Percentiles rank a stretch among this genome's conserved stretches.
Conservation (phyloP, 225 moss, liverwort and hornwort species). For the Marchantia paleacea region DNA sequence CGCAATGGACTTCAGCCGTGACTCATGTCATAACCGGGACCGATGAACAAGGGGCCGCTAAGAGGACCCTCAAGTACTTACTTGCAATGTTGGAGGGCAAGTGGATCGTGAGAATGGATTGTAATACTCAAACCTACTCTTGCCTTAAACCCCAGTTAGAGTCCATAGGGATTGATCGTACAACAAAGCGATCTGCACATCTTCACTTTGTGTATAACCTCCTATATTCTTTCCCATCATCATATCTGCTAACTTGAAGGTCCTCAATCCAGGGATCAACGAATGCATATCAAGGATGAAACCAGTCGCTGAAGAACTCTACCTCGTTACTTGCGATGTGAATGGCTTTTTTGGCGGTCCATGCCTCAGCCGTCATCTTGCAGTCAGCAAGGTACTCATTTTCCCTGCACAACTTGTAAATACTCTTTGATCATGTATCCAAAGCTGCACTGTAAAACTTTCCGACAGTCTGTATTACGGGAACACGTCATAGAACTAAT, state of each 20-base stretch:
- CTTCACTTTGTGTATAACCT: too few species aligned
- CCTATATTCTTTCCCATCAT: too few species aligned
- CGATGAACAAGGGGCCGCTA: constrained; percentile 44
- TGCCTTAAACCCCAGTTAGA: background rate
- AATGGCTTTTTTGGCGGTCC: constrained; percentile 46
- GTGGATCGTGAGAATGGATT: constrained; percentile 42
- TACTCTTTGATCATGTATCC: too few species aligned
- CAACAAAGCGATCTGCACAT: too few species aligned
- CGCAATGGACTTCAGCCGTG: constrained; percentile 44
- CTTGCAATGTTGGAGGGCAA: constrained; percentile 48
- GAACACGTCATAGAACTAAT: background rate
- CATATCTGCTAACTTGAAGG: too few species aligned
- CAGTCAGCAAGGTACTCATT: constrained; percentile 36
- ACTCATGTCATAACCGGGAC: constrained; percentile 57
- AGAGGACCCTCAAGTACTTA: constrained; percentile 51
- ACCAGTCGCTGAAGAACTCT: constrained; percentile 30
- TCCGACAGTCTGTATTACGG: too few species aligned
- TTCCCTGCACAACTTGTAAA: background rate
- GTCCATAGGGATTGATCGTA: too few species aligned
- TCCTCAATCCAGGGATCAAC: constrained; percentile 39
- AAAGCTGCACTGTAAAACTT: too few species aligned
- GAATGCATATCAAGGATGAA: constrained; percentile 37
- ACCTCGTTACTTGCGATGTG: constrained; percentile 35
- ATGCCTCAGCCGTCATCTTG: constrained; percentile 36
- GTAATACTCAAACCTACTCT: constrained; percentile 19